Evolutionary conservation across 176 grass and related monocot species (phyloP).

Genomic region (Aegilops bicornis): DNA sequence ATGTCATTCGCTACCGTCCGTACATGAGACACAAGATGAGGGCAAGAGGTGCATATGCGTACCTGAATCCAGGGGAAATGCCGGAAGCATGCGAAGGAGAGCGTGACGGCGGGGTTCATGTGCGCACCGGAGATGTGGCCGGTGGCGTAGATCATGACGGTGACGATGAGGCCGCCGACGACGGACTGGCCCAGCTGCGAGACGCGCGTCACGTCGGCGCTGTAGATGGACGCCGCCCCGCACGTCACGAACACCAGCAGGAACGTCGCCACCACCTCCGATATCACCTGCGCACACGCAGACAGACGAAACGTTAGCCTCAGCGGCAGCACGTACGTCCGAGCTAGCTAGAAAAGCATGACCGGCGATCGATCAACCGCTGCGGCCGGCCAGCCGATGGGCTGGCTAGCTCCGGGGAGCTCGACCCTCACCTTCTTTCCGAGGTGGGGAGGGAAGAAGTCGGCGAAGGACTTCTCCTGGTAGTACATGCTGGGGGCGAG

Average conservation of each 20-base stretch:
- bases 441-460: slow-evolving; percentile 72
- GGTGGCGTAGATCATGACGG: slow-evolving; percentile 88
- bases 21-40: no score
- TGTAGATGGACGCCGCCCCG: slow-evolving; percentile 71
- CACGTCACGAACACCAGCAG: slow-evolving; percentile 90
- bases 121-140: slow-evolving; percentile 96
- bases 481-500: slow-evolving; percentile 42
- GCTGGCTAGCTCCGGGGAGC: no score
- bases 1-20: no score
- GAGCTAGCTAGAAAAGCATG: neutral
- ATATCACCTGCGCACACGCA: slow-evolving; percentile 53
- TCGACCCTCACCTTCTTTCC: slow-evolving; percentile 49
- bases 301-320: neutral
- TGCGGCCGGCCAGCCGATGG: no score
- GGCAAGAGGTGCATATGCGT: neutral
- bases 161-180: slow-evolving; percentile 76
- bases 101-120: slow-evolving; percentile 95
- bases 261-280: slow-evolving; percentile 84
- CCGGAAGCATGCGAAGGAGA: slow-evolving; percentile 79
- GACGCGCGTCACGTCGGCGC: slow-evolving; percentile 52
- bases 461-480: slow-evolving; percentile 54
- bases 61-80: slow-evolving; percentile 98
- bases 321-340: neutral
- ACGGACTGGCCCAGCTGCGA: slow-evolving; percentile 82
- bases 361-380: no score